Evolutionary conservation across 2,329 filamentous ascomycete species (phyloP), one percentile per base, ranked within the genome.

Genomic region (Dendrostoma leiphaemia): DNA sequence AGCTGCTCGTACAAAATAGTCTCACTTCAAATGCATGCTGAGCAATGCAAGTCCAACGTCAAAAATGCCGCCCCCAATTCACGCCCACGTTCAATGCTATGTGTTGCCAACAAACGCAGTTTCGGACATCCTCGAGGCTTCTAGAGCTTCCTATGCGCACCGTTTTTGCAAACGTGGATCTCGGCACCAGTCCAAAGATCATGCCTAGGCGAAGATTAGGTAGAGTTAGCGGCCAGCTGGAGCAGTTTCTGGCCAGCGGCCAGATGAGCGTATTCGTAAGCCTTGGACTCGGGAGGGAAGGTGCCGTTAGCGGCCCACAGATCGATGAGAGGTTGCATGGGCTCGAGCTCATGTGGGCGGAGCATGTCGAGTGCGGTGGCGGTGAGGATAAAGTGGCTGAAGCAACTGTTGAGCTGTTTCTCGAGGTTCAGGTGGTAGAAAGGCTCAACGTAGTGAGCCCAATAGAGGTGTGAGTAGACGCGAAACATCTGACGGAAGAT

Each of bases 401-500:
- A 94, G 72, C 89, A 91, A 70, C 88, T 91, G 77, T 94, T 94
- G 58, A 93, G 80, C 64, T 90, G 87, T 69, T 91, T 89, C 70
- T 89, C 86, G 9, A 89, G 76, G 74, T 89, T 91, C 61, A 93
- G 80, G 69, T 92, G 87, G 73, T 91, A 93, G 72, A 91, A 91
- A 5, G 88, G 89, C 62, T 91, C 88, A 57, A 86, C 76, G 72
- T 90, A 99, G 72, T 99, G 94, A 54, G 92, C 90, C 82, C 96
- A 97, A 78, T 99, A 99, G 58, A 99, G 85, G 72, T 99, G 94
- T 45, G 94, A 88, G 68, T 99, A 99, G 63, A 97, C 93, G 56
- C 94, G 89, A 80, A 99, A 97, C 88, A 99, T 97, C 74, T 97
- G 94, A 64, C 92, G 89, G 77, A 97, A 93, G 65, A 97, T 94